Conservation (phyloP, 257 asterid species). For the Ilex aquifolium region DNA sequence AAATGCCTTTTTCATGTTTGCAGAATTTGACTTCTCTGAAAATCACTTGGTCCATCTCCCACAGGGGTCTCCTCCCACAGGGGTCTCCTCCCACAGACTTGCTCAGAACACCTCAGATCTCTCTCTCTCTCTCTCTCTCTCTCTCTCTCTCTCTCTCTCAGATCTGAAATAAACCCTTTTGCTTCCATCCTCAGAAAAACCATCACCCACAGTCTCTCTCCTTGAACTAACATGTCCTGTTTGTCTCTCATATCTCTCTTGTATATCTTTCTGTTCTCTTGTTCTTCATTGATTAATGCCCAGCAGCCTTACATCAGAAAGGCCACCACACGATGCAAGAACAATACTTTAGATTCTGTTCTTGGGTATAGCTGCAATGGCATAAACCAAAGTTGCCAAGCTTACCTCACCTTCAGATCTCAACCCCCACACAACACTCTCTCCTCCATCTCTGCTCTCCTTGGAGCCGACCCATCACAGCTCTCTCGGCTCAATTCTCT, state of each 20-base stretch:
- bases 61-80: too few species aligned
- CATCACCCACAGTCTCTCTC: too few species aligned
- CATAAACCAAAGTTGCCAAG: slow-evolving; percentile 34
- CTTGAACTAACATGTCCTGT: slow-evolving; percentile 19
- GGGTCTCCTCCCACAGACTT: background rate
- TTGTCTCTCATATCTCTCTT: slow-evolving; percentile 13
- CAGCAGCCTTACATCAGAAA: slow-evolving; percentile 65
- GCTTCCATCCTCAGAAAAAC: too few species aligned
- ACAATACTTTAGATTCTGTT: slow-evolving; percentile 36
- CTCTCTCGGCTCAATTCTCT: slow-evolving; percentile 59
- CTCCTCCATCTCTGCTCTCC: slow-evolving; percentile 52
- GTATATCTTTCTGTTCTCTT: slow-evolving; percentile 26
- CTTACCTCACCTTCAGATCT: slow-evolving; percentile 76
- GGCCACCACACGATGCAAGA: slow-evolving; percentile 18
- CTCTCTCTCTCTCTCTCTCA: too few species aligned
- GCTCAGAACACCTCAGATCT: too few species aligned
- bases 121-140: too few species aligned
- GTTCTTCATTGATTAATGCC: slow-evolving; percentile 25
- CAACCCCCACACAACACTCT: slow-evolving; percentile 44
- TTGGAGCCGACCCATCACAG: slow-evolving; percentile 34
- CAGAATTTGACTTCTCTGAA: too few species aligned
- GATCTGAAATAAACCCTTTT: too few species aligned
- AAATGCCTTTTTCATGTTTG: too few species aligned
- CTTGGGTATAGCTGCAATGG: slow-evolving; percentile 86
- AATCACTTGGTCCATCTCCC: too few species aligned